Percentiles rank a stretch among this genome's conserved stretches.
phyloP scores from a whole-genome alignment of 208 protist species.

The Naegleria lovaniensis region DNA sequence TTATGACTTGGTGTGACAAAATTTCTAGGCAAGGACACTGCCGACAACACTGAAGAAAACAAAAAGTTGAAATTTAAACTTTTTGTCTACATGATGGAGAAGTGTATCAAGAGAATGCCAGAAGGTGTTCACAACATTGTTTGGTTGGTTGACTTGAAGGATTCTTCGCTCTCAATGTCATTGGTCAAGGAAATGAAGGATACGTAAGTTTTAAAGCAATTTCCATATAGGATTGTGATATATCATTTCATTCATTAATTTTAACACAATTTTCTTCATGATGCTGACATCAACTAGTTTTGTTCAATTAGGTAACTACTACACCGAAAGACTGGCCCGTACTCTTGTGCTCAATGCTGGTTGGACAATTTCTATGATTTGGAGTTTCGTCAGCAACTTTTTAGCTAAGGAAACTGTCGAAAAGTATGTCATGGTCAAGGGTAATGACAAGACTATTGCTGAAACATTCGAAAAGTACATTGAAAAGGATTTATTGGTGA shows the following conservation, averaged over 20 bases:
- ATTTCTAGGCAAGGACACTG: not conserved
- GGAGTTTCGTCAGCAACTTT: not conserved
- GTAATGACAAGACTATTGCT: not conserved
- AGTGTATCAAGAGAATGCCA: not conserved
- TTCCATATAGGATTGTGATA: no score
- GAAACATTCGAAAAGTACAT: not conserved
- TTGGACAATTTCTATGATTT: conserved; percentile 5
- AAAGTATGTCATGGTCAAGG: conserved; percentile 19
- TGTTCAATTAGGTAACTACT: not conserved
- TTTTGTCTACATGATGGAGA: conserved; percentile 4
- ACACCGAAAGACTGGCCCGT: not conserved
- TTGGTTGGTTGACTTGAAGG: conserved; percentile 8
- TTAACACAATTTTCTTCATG: no score
- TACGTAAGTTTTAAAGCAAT: not conserved
- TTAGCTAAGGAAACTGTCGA: not conserved
- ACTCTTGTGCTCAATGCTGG: not conserved
- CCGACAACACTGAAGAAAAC: not conserved
- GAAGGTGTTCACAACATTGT: not conserved
- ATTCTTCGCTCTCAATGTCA: not conserved
- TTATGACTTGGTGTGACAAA: no score
- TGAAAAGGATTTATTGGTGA: not conserved
- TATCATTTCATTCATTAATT: no score
- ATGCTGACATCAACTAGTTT: not conserved
- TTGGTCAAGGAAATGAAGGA: not conserved
- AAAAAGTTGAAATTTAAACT: not conserved